Conservation (phyloP, 2,329 filamentous ascomycete species). For the Cladophialophora psammophila region DNA sequence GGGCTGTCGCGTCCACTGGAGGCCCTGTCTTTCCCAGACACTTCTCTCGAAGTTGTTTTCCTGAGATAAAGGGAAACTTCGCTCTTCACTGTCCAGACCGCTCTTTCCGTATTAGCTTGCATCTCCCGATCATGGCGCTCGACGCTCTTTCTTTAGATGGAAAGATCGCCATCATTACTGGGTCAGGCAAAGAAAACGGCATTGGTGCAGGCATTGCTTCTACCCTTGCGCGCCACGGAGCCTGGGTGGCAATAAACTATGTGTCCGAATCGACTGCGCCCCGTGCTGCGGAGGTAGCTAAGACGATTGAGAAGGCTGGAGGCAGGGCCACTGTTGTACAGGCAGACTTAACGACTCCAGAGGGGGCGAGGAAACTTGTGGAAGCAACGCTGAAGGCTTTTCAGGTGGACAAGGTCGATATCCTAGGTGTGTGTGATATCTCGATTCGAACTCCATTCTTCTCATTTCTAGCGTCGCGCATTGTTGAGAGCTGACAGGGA, state of each 20-base stretch:
- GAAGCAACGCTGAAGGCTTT: slow-evolving; percentile 27
- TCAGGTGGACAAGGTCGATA: slow-evolving; percentile 30
- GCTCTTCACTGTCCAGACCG: background rate
- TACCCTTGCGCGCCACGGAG: slow-evolving; percentile 42
- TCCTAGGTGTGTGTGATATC: slow-evolving; percentile 38
- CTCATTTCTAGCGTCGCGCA: background rate
- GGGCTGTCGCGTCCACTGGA: background rate
- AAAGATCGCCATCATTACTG: slow-evolving; percentile 47
- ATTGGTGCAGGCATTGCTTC: slow-evolving; percentile 46
- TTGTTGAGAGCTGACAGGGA: background rate
- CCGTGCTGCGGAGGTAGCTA: slow-evolving; percentile 41
- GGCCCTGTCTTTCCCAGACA: background rate
- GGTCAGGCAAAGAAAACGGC: slow-evolving; percentile 45
- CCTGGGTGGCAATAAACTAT: slow-evolving; percentile 43
- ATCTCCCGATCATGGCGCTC: slow-evolving; percentile 18
- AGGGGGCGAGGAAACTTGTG: slow-evolving; percentile 25
- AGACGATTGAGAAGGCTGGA: slow-evolving; percentile 36
- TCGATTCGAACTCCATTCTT: background rate
- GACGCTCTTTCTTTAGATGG: slow-evolving; percentile 44
- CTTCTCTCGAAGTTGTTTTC: background rate
- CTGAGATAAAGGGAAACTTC: background rate
- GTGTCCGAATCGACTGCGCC: slow-evolving; percentile 41
- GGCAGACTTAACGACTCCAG: slow-evolving; percentile 25
- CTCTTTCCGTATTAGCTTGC: background rate
- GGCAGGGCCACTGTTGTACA: slow-evolving; percentile 36